Base-by-base conservation (phyloP, 495 filamentous ascomycete genomes). In the Astrothelium macrocarpum region DNA sequence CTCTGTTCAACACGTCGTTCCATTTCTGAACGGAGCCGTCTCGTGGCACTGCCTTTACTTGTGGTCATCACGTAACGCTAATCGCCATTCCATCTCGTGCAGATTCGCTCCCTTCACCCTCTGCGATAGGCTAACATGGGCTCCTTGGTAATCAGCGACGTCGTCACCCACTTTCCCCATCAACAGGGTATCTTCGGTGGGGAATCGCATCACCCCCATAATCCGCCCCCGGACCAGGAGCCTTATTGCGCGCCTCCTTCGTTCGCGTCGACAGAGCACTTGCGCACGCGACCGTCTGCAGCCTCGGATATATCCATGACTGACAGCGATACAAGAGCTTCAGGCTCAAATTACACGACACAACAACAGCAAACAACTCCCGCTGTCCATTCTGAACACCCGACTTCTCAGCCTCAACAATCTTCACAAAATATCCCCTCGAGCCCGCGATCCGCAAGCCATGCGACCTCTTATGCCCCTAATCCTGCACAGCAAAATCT, bases 101-200 rank as follows among this genome's bases (percentile, higher is more conserved):
- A 43, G 34, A 59, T 36, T 59, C 46, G 43, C 28, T 56, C 45
- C 34, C 59, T 58, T 25, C n/a, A 29, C 23, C 36, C 64, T 31
- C 25, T n/a, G 39, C 53, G 53, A 65, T 60, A 60, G 39, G 71
- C 65, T 70, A 78, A 76, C 68, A 81, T 81, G 76, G 78, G 76
- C 72, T 77, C 77, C 65, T 73, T 79, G 60, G 65, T 76, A 49
- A 64, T 80, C 69, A 75, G 81, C 71, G 76, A 78, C 63, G 73
- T 79, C 72, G 77, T 72, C 71, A 74, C 76, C 71, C 71, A 81
- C 71, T 72, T 71, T 74, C 69, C 49, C 49, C 49, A 56, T 56
- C 49, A 56, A 29, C 49, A 56, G 49, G 49, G 49, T 16, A 56
- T 56, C 49, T 56, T 56, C 29, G 49, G 49, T 56, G 49, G 49